Base-by-base conservation (phyloP, 2,329 filamentous ascomycete species). In the Fusarium sp. region DNA sequence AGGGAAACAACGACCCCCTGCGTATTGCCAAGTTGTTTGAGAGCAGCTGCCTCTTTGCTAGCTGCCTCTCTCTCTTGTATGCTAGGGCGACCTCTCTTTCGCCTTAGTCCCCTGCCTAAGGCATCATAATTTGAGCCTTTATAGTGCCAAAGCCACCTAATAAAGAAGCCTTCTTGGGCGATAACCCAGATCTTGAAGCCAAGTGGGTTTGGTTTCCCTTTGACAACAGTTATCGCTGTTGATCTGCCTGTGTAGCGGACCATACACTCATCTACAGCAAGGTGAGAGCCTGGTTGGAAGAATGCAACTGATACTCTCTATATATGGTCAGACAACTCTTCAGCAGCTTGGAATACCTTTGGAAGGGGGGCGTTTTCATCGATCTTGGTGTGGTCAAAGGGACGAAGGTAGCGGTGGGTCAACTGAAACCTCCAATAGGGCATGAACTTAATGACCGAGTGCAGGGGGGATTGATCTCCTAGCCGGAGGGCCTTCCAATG, bases 1-100 rank as follows among this genome's bases (percentile, higher is more conserved):
- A 75, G 57, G 63, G 50, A 33, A 71, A 72, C 4, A 65, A 75
- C 66, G 32, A 74, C 64, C 40, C 43, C 50, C 38, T 74, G 58
- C 6, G 18, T 58, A 35, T 35, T 37, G 40, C 28, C 42, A 6
- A 56, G 28, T 12, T 21, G 9, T 21, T 11, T 40, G 3, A 40
- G 19, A 40, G 37, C 3, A 40, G 37, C 37, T 21, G 37, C 37
- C 37, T 40, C 37, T 7, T 40, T 21, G 4, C 37, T 12, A 21
- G 37, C 37, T 40, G 37, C 37, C n/a, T n/a, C 37, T 40, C 37
- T 40, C 19, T 40, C 9, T 21, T 40, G 16, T 40, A 3, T 11
- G 19, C 37, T 40, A 21, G 37, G 37, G 37, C 37, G 37, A 10
- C 37, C 37, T 40, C 37, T 10, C 19, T 40, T 40, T 40, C 19